Base-by-base conservation (phyloP, 176 grass and related monocot species). In the Coix lacrymajobi region DNA sequence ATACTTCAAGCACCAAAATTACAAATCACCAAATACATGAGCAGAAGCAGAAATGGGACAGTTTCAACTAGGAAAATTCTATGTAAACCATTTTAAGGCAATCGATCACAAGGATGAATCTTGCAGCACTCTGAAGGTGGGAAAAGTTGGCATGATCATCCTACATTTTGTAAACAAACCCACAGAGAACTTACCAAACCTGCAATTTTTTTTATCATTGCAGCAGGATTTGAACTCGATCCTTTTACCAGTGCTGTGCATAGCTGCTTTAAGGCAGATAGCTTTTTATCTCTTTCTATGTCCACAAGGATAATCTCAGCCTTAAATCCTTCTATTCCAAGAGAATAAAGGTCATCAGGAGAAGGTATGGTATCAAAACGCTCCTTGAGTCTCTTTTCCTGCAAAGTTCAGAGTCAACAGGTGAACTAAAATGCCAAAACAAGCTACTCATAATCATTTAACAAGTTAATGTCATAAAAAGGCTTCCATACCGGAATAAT, bases 321-420 rank as follows among this genome's bases (percentile, higher is more conserved):
- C 82, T 98, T 95, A 80, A 95, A 77, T 30, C 93, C 90, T 33
- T 98, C 91, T 82, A 95, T 85, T 87, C 91, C 96, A 88, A 98
- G 85, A 48, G 80, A 90, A 75, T 93, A 86, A 54, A 98, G 88
- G 36, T 93, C 96, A 85, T 95, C 92, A 9, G 85, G 92, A 44
- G 96, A 93, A 51, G 96, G 96, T 80, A 98, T 95, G 69, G 79
- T 85, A 34, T 93, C 79, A 81, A 93, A 98, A 84, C 51, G 69
- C 80, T 98, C 91, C 91, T 92, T 98, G 48, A 98, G 85, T 77
- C 86, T 98, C 83, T 92, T 95, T 76, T 98, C 93, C 96, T 98
- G 54, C 77, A 91, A 80, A 67, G 63, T 82, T 87, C 41, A 40
- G 86, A 97, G 64, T 28, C 44, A 36, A 46, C 5, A 30, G 28